A percentile compares a stretch with the other conserved stretches of the same genome.
These are phyloP conservation scores for Elsinoe batatas DNA, from an alignment of 2,329 filamentous ascomycete species.

Conservation along the genomic window DNA sequence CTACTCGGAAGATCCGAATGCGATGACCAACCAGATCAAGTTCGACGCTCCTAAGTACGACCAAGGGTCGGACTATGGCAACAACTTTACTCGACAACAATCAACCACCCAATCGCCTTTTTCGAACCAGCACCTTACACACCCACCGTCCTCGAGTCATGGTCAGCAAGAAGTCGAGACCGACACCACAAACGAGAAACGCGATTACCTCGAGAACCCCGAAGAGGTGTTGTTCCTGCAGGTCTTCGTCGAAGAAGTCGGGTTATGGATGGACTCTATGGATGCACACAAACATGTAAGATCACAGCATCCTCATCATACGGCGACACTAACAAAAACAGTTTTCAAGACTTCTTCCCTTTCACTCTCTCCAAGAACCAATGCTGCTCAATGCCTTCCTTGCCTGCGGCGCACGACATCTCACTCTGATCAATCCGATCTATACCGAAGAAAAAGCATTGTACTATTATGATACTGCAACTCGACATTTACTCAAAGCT, in stretches of 20 bases:
- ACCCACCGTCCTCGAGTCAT: slow-evolving; percentile 25
- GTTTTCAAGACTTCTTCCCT: slow-evolving; percentile 77
- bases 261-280: slow-evolving; percentile 88
- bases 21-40: slow-evolving; percentile 13
- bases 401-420: slow-evolving; percentile 76
- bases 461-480: slow-evolving; percentile 79
- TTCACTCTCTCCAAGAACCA: slow-evolving; percentile 68
- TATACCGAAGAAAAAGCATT: slow-evolving; percentile 68
- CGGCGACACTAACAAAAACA: slow-evolving; percentile 21
- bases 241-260: slow-evolving; percentile 82
- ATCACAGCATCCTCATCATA: background rate
- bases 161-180: slow-evolving; percentile 22
- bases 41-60: slow-evolving; percentile 25
- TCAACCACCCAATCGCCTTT: slow-evolving; percentile 24
- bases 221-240: slow-evolving; percentile 87
- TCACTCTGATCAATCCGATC: slow-evolving; percentile 59
- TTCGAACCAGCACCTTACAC: slow-evolving; percentile 30
- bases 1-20: slow-evolving; percentile 26
- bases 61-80: slow-evolving; percentile 21
- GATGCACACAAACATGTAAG: slow-evolving; percentile 66
- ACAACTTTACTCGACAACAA: slow-evolving; percentile 20
- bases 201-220: slow-evolving; percentile 58
- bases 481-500: slow-evolving; percentile 62
- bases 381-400: slow-evolving; percentile 85
- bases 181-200: slow-evolving; percentile 36